Evolutionary conservation across 2,329 filamentous ascomycete genomes (phyloP), one percentile per base, ranked within the genome.

Genomic region (Colletotrichum musicola): DNA sequence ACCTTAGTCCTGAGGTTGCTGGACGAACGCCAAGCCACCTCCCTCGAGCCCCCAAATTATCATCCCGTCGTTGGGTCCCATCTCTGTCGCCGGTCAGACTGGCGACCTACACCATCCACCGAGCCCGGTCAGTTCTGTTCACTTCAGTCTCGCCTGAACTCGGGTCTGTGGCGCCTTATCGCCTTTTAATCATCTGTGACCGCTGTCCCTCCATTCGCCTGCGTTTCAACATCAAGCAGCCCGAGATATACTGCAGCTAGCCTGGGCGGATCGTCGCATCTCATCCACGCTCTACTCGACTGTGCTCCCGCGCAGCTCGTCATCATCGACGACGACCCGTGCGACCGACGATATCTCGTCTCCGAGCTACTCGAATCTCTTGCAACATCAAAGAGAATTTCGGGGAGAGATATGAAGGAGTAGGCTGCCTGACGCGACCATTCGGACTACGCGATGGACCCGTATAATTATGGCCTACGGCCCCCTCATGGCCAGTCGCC

Each of bases 11-110:
- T 35, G 7, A 35, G 30, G 30, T 35, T 35, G 30, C 30, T 35
- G 30, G 30, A 35, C 6, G 30, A 10, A 42, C 42, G 44, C 61
- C 61, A 68, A 64, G 65, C 65, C 54, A 68, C 56, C 38, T 56
- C 50, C 38, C 57, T 57, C 63, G 62, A 63, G 67, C 62, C 67
- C 67, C 63, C 67, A 68, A 69, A 63, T 69, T 68, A 63, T 69
- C 67, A 58, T 68, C 57, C 66, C 67, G 63, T 67, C 63, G 51
- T 50, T 61, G 42, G 49, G 53, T 58, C 60, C 25, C 54, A 13
- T 64, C 61, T 68, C 40, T 51, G 53, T 50, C 47, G 47, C 49
- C 22, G 40, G 49, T 42, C 55, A 65, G 61, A 60, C 47, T 59
- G 49, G 22, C 61, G 27, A 54, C 35, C 61, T 68, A 35, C 65